Percentiles rank a stretch among this genome's conserved stretches.
Conservation (phyloP, 306 rosid species). For the Acacia melanoxylon region DNA sequence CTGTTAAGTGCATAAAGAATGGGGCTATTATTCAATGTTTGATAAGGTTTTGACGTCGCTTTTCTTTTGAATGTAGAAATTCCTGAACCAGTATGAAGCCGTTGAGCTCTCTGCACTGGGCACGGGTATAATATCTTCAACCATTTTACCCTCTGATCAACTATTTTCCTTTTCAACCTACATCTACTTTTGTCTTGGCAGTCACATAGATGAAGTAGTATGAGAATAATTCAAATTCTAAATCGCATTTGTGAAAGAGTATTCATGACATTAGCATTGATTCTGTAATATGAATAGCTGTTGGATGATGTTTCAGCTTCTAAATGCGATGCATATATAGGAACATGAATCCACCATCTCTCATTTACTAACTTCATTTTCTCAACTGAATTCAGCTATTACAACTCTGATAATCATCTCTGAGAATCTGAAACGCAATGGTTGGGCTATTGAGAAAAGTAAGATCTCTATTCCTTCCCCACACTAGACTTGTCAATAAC, state of each 20-base stretch:
- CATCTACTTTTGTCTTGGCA: neutral
- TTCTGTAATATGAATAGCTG: too few relatives aligned
- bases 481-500: neutral
- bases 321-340: neutral
- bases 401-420: constrained; percentile 61
- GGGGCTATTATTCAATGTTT: neutral
- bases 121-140: constrained; percentile 51
- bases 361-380: constrained; percentile 14
- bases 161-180: neutral
- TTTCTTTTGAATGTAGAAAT: constrained; percentile 55
- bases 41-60: neutral
- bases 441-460: constrained; percentile 65
- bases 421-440: constrained; percentile 59
- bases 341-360: neutral
- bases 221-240: neutral
- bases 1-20: neutral
- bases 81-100: constrained; percentile 48
- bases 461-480: constrained; percentile 32
- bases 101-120: constrained; percentile 75
- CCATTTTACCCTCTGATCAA: neutral
- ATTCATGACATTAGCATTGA: neutral
- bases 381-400: constrained; percentile 52
- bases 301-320: neutral
- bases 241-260: neutral
- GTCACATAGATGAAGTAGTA: neutral